Percentiles rank a stretch among this genome's conserved stretches.
Evolutionary conservation across 768 basidiomycete species (phyloP).

Genomic region (Pholiota molesta): DNA sequence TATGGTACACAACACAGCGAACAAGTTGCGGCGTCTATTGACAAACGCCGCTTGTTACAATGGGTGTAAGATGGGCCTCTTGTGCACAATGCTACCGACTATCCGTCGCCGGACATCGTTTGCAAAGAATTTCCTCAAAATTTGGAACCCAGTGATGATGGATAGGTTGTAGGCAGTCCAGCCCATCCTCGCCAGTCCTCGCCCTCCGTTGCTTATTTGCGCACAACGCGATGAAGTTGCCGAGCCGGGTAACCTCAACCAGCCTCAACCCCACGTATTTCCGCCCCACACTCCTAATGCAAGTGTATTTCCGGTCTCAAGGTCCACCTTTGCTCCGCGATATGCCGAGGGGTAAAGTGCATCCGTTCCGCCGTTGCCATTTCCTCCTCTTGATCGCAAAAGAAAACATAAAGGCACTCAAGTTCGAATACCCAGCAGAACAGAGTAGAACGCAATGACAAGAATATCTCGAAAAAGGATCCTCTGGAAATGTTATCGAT

Average conservation of each 20-base stretch:
- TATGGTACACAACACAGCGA: neutral
- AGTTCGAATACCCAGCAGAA: no score
- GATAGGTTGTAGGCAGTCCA: neutral
- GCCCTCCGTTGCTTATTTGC: neutral
- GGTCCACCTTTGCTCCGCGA: constrained; percentile 29
- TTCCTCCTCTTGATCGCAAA: neutral
- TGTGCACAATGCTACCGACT: neutral
- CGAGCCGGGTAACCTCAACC: neutral
- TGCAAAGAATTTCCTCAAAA: neutral
- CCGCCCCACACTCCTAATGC: neutral
- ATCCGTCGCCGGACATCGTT: neutral
- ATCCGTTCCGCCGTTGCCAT: constrained; percentile 16
- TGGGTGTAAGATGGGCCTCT: neutral
- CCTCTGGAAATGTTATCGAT: neutral
- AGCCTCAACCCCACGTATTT: neutral
- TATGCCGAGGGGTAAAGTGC: constrained; percentile 21
- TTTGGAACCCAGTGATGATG: neutral
- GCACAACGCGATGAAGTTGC: neutral
- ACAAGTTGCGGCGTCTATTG: constrained; percentile 1
- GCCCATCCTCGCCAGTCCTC: no score
- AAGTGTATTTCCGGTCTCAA: constrained; percentile 28
- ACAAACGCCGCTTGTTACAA: constrained; percentile 3
- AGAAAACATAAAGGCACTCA: no score
- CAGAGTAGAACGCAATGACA: no score
- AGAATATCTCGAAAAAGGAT: no score